phyloP scores from a whole-genome alignment of 2,329 filamentous ascomycete genomes.

The Penicillium sp. region DNA sequence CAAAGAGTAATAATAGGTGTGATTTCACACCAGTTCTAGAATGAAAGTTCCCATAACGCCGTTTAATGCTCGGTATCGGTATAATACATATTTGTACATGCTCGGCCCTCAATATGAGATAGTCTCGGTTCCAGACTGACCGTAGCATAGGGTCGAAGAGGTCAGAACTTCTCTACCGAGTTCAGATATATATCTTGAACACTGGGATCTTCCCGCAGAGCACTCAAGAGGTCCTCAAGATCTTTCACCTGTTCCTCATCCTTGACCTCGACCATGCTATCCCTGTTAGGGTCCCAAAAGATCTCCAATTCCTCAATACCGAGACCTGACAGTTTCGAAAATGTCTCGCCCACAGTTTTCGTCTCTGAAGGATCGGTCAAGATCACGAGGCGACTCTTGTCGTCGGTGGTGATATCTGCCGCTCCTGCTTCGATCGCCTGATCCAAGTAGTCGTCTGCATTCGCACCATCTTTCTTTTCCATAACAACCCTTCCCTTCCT shows the following conservation, averaged over 20 bases:
- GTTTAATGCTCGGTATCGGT: conserved; percentile 12
- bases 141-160: background rate
- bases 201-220: conserved; percentile 62
- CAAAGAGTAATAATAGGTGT: conserved; percentile 35
- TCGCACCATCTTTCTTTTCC: conserved; percentile 55
- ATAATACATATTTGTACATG: conserved; percentile 17
- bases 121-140: background rate
- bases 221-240: conserved; percentile 58
- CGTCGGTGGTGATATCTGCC: conserved; percentile 54
- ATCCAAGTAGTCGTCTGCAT: conserved; percentile 72
- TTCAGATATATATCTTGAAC: conserved; percentile 82
- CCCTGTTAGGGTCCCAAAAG: conserved; percentile 78
- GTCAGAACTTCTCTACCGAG: conserved; percentile 30
- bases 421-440: conserved; percentile 81
- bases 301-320: conserved; percentile 74
- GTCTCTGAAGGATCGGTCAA: conserved; percentile 67
- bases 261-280: conserved; percentile 67
- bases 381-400: conserved; percentile 68
- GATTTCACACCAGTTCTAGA: background rate
- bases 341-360: conserved; percentile 59
- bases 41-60: conserved; percentile 6
- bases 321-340: conserved; percentile 64
- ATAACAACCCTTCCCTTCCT: conserved; percentile 74
- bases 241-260: conserved; percentile 54
- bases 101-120: background rate